Conservation (phyloP, 257 asterid genomes). For the Leptodermis oblonga region DNA sequence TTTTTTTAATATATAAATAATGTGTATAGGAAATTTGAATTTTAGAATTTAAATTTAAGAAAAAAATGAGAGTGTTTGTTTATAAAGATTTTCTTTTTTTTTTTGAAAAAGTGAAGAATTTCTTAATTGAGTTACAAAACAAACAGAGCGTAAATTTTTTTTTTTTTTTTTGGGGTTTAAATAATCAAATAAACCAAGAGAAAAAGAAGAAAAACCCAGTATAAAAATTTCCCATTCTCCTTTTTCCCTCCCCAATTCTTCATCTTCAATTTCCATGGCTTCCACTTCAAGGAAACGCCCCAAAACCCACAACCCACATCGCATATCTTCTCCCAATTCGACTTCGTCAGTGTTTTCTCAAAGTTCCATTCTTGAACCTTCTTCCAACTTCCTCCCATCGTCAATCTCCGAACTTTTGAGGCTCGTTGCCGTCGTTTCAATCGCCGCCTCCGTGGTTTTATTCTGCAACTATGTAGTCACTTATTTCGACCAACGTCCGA, state of each 20-base stretch:
- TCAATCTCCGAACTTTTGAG: slow-evolving; percentile 47
- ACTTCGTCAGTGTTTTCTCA: slow-evolving; percentile 6
- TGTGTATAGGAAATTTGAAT: too few species aligned
- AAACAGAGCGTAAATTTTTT: too few species aligned
- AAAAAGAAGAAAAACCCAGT: too few species aligned
- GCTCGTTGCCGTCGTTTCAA: slow-evolving; percentile 49
- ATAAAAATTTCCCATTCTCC: too few species aligned
- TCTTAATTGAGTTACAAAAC: too few species aligned
- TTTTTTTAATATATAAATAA: too few species aligned
- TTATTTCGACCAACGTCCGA: slow-evolving; percentile 38
- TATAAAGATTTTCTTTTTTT: too few species aligned
- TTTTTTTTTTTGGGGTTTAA: too few species aligned
- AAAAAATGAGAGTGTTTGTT: too few species aligned
- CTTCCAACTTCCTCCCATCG: slow-evolving; percentile 47
- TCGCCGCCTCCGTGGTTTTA: slow-evolving; percentile 62
- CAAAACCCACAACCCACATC: slow-evolving; percentile 10
- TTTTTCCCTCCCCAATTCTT: not conserved
- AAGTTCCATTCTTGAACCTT: slow-evolving; percentile 29
- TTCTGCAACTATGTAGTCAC: slow-evolving; percentile 43
- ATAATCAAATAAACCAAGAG: too few species aligned
- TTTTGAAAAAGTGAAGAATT: too few species aligned
- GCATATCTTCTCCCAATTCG: slow-evolving; percentile 11
- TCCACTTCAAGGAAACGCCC: slow-evolving; percentile 22
- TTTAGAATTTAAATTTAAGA: too few species aligned
- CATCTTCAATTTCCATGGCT: slow-evolving; percentile 16